phyloP scores from a whole-genome alignment of 2,329 filamentous ascomycete species.

The Apiospora arundinis region DNA sequence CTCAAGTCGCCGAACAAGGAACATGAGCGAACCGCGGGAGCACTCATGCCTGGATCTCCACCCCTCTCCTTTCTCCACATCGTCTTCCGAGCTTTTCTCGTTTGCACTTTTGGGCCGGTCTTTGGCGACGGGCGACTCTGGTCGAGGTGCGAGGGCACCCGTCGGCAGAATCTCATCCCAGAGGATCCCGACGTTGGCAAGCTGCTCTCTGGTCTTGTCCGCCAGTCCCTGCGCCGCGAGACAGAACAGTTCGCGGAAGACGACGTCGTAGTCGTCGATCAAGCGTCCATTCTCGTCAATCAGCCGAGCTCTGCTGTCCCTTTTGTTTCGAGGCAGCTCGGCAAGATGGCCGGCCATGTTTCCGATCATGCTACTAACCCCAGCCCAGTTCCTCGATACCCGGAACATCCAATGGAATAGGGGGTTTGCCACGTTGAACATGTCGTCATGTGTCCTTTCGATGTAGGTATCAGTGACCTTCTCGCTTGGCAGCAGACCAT shows the following conservation, averaged over 20 bases:
- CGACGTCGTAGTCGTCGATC: constrained; percentile 72
- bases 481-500: constrained; percentile 72
- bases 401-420: constrained; percentile 89
- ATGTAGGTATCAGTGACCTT: constrained; percentile 82
- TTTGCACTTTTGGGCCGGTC: constrained; percentile 30
- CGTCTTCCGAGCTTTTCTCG: constrained; percentile 38
- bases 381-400: constrained; percentile 78
- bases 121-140: constrained; percentile 5
- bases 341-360: constrained; percentile 77
- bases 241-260: constrained; percentile 86
- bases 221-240: constrained; percentile 79
- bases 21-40: constrained; percentile 80
- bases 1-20: constrained; percentile 72
- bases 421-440: constrained; percentile 77
- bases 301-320: constrained; percentile 51
- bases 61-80: constrained; percentile 47
- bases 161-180: constrained; percentile 80
- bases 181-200: constrained; percentile 70
- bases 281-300: constrained; percentile 61
- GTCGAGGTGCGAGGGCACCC: constrained; percentile 45
- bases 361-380: constrained; percentile 70
- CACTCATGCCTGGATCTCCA: constrained; percentile 44
- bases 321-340: constrained; percentile 47
- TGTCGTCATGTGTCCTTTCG: constrained; percentile 73
- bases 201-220: constrained; percentile 65